A percentile compares a stretch with the other conserved stretches of the same genome.
Conservation (phyloP, 345 rosid species). For the Acer yangbiense region DNA sequence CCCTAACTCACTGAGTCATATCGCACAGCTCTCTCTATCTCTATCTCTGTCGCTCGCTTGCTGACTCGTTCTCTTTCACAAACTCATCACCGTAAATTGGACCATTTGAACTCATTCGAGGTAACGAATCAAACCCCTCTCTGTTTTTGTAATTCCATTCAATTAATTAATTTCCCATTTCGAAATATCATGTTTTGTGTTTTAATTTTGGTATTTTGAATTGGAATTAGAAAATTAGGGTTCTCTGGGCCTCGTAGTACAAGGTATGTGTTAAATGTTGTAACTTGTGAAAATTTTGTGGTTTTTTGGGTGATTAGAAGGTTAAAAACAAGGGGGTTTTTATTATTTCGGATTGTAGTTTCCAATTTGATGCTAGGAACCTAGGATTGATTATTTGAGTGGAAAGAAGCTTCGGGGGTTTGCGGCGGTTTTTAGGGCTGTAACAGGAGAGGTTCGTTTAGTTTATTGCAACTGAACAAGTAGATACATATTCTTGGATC, state of each 20-base stretch:
- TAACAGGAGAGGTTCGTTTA: background rate
- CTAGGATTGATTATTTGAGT: background rate
- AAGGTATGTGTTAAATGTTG: background rate
- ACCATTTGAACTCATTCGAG: background rate
- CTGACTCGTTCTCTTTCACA: too few species aligned
- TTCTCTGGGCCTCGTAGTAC: background rate
- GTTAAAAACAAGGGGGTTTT: background rate
- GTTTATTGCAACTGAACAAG: background rate
- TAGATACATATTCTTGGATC: background rate
- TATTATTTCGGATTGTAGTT: background rate
- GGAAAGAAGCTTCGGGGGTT: background rate
- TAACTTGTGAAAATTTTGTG: background rate
- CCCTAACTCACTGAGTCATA: slow-evolving; percentile 19
- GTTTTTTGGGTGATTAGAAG: background rate
- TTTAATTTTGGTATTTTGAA: background rate
- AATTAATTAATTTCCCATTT: background rate
- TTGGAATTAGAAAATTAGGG: background rate
- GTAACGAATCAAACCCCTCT: slow-evolving; percentile 9
- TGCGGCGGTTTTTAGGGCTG: background rate
- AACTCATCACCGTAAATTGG: background rate
- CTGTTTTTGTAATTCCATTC: background rate
- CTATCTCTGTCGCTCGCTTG: background rate
- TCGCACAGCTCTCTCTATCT: background rate
- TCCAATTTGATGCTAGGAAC: background rate
- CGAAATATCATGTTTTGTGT: background rate